These are phyloP conservation scores for Smallanthus sonchifolius DNA, from an alignment of 129 eudicot species.

Conservation along the genomic window DNA sequence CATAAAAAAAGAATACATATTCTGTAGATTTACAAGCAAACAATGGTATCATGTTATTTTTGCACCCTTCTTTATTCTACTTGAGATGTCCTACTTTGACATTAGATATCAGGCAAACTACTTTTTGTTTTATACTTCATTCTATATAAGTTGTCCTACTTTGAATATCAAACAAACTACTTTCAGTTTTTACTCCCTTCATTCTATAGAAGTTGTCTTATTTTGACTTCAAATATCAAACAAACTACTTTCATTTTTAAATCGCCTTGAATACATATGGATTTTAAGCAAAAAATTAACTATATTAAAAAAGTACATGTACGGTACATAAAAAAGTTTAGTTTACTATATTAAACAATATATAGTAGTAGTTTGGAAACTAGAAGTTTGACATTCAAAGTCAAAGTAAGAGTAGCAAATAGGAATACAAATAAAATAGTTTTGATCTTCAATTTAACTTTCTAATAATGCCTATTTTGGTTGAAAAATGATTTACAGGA, in stretches of 20 bases:
- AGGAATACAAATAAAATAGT: background rate
- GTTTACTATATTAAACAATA: background rate
- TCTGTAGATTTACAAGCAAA: no score
- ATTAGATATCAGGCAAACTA: background rate
- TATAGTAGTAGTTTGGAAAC: background rate
- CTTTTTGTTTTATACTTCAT: background rate
- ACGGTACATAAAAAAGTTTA: background rate
- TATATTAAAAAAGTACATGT: background rate
- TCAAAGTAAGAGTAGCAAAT: background rate
- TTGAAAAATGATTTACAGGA: background rate
- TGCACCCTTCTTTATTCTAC: background rate
- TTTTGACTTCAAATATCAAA: background rate
- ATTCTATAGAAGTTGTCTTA: background rate
- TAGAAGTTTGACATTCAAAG: background rate
- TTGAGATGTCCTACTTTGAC: constrained; percentile 9
- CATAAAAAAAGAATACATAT: no score
- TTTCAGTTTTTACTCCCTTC: background rate
- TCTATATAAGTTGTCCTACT: background rate
- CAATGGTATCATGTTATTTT: no score
- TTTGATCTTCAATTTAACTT: constrained; percentile 4
- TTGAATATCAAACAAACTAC: constrained; percentile 1
- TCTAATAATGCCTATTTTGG: background rate
- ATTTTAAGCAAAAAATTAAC: background rate
- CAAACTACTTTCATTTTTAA: background rate
- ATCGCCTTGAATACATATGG: background rate